Base-by-base conservation (phyloP, 2,329 filamentous ascomycete species). In the Fusarium sp. region DNA sequence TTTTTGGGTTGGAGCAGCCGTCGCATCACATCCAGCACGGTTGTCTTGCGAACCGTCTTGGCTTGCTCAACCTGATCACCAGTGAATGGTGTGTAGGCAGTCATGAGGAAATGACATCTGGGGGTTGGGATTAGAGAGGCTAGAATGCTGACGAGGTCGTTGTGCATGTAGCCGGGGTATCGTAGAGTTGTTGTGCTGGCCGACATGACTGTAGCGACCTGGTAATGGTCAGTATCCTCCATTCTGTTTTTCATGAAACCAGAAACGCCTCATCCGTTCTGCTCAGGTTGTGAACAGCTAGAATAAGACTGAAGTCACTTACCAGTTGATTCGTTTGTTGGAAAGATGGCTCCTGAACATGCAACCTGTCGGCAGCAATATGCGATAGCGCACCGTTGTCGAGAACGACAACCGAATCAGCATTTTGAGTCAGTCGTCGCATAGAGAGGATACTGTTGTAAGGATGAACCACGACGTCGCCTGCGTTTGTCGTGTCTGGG, bases 91-190 rank as follows among this genome's bases (percentile, higher is more conserved):
- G 96, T 99, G 83, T 99, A 99, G 43, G 95, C 94, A 7, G 96
- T 99, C 90, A 98, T 97, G 62, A 99, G 86, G 87, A 99, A 99
- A 83, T 99, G 97, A 78, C 95, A 97, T 73, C 96, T 91, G 11
- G 96, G 97, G 0, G 95, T 99, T 3, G 96, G 96, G 66, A 99
- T 98, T 42, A 99, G 87, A 20, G 94, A 97, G 24, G 97, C 96
- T 60, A 99, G 88, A 74, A 99, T 98, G 80, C 95, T 96, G 77
- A 97, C 95, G 17, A 99, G 91, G 78, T 99, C 96, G 80, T 99
- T 99, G 85, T 99, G 96, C 96, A 99, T 99, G 82, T 99, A 99
- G 39, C 96, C 96, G 2, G 96, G 96, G 79, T 99, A 99, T 77
- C 96, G 89, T 51, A 99, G 89, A 4, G 97, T 98, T 11, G 95